These are phyloP conservation scores for Populus hybrid DNA, from an alignment of 441 rosid species.

Conservation along the genomic window DNA sequence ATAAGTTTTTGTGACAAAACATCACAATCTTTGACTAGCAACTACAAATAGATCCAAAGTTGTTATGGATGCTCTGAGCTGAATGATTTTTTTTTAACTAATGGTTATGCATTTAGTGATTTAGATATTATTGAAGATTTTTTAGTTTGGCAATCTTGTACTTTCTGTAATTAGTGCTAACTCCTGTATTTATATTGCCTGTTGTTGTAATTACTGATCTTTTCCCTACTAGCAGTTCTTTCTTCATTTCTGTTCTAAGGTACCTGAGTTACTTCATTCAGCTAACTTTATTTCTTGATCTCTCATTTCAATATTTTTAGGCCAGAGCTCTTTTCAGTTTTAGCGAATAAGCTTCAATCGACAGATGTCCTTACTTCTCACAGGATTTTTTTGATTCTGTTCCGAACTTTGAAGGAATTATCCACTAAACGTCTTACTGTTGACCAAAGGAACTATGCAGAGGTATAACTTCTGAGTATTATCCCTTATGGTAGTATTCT, in stretches of 20 bases:
- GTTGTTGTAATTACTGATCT: background rate
- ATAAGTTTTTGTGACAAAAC: background rate
- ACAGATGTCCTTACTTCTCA: slow-evolving; percentile 86
- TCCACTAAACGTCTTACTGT: slow-evolving; percentile 94
- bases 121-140: background rate
- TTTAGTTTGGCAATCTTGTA: background rate
- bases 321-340: slow-evolving; percentile 82
- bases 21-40: background rate
- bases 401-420: slow-evolving; percentile 86
- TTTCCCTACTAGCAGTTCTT: background rate
- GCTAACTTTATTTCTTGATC: slow-evolving; percentile 18
- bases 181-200: background rate
- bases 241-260: background rate
- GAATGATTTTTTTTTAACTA: too few species aligned
- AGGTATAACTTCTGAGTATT: slow-evolving; percentile 44
- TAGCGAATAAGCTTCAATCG: slow-evolving; percentile 84
- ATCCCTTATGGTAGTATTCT: background rate
- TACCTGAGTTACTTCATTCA: slow-evolving; percentile 1
- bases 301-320: slow-evolving; percentile 41
- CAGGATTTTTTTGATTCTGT: slow-evolving; percentile 89
- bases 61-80: background rate
- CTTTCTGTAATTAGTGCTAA: background rate
- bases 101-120: background rate
- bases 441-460: slow-evolving; percentile 80
- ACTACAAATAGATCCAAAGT: background rate